A percentile compares a stretch with the other conserved stretches of the same genome.
phyloP scores from a whole-genome alignment of 768 basidiomycete genomes.

The Clitopilus hobsonii region DNA sequence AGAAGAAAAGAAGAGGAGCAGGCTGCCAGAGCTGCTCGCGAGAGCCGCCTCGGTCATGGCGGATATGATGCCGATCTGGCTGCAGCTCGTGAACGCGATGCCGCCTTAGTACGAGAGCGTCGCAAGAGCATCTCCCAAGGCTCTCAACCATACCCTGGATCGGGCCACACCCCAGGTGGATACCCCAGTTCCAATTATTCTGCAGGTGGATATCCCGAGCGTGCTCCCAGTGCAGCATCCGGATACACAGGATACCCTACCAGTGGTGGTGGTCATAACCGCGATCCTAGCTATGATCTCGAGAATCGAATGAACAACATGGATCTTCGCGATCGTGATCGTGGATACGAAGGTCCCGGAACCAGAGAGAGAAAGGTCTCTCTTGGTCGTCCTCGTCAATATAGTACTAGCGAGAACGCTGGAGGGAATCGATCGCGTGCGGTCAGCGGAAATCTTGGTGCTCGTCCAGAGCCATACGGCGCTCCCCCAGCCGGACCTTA shows the following conservation, averaged over 20 bases:
- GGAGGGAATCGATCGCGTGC: slow-evolving; percentile 30
- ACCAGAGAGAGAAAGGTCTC: slow-evolving; percentile 30
- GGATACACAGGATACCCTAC: slow-evolving; percentile 17
- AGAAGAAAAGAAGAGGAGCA: slow-evolving; percentile 42
- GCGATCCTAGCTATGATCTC: slow-evolving; percentile 26
- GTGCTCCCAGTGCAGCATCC: slow-evolving; percentile 1
- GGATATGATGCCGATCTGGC: slow-evolving; percentile 53
- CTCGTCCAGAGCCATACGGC: slow-evolving; percentile 22
- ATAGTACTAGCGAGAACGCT: slow-evolving; percentile 35
- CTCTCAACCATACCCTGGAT: slow-evolving; percentile 25
- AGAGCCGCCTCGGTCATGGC: slow-evolving; percentile 42
- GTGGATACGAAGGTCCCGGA: slow-evolving; percentile 22
- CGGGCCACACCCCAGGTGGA: slow-evolving; percentile 18
- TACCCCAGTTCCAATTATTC: slow-evolving; percentile 5
- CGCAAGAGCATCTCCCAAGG: slow-evolving; percentile 49
- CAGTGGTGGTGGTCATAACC: slow-evolving; percentile 21
- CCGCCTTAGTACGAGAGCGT: slow-evolving; percentile 41
- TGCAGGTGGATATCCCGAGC: background rate
- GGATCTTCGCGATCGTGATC: slow-evolving; percentile 29
- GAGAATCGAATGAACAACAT: slow-evolving; percentile 38
- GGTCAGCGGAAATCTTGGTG: slow-evolving; percentile 33
- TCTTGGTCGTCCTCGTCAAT: slow-evolving; percentile 36
- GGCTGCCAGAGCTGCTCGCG: slow-evolving; percentile 42
- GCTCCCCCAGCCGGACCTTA: slow-evolving; percentile 21
- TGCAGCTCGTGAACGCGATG: slow-evolving; percentile 56